Conservation (phyloP, 805 yeast genomes). For the Candida nanaspora region DNA sequence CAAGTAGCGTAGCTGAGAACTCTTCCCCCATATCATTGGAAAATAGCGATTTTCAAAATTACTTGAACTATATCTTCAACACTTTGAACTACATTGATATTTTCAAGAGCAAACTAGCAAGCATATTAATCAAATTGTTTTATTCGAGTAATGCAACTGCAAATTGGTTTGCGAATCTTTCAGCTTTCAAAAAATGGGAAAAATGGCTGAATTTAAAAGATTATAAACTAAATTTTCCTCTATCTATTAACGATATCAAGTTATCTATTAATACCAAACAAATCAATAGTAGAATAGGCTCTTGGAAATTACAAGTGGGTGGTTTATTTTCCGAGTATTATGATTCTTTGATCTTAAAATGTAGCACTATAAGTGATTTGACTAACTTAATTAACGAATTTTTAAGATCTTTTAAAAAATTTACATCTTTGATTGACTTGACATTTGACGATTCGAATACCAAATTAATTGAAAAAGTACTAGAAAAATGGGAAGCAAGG, state of each 20-base stretch:
- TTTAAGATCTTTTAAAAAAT: conserved; percentile 21
- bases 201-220: conserved; percentile 19
- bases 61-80: conserved; percentile 22
- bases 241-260: conserved; percentile 9
- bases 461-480: conserved; percentile 9
- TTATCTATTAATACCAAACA: conserved; percentile 3
- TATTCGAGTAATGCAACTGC: conserved; percentile 10
- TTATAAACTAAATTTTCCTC: conserved; percentile 15
- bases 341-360: conserved; percentile 4
- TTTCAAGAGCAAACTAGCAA: conserved; percentile 18
- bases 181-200: conserved; percentile 19
- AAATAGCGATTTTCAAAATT: conserved; percentile 13
- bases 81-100: conserved; percentile 18
- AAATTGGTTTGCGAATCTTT: conserved; percentile 20
- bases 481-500: conserved; percentile 12
- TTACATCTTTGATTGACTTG: conserved; percentile 21
- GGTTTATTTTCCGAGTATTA: conserved; percentile 7
- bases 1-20: not conserved
- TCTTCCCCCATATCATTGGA: conserved; percentile 3
- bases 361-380: conserved; percentile 10
- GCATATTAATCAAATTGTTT: conserved; percentile 13
- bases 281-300: conserved; percentile 4
- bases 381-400: conserved; percentile 12
- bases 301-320: conserved; percentile 18
- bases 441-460: conserved; percentile 2